phyloP scores from a whole-genome alignment of 139 green algal species.

The Picochlorum sp. region DNA sequence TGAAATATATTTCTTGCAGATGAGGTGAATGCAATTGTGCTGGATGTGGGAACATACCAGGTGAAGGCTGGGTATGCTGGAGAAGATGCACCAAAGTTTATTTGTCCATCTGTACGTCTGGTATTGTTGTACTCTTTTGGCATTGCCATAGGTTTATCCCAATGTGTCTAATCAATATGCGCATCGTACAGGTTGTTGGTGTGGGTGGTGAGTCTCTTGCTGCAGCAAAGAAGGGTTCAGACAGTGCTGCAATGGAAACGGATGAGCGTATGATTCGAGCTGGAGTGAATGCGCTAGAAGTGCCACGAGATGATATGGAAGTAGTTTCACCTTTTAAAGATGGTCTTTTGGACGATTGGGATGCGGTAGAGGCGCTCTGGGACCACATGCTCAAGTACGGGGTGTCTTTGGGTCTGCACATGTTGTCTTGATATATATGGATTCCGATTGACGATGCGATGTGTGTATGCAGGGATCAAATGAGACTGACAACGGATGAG shows the following conservation, averaged over 20 bases:
- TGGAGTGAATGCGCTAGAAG: conserved; percentile 37
- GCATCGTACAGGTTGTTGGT: not conserved
- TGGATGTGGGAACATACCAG: conserved; percentile 76
- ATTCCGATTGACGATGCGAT: not conserved
- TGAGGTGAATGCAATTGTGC: conserved; percentile 89
- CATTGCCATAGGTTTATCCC: too few relatives aligned
- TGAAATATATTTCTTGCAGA: conserved; percentile 45
- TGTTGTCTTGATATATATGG: too few relatives aligned
- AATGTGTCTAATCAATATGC: not conserved
- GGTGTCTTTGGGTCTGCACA: not conserved
- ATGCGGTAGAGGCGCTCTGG: conserved; percentile 47
- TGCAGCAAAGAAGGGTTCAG: not conserved
- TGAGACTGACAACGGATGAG: conserved; percentile 66
- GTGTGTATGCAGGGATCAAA: conserved; percentile 51
- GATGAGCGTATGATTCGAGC: conserved; percentile 32
- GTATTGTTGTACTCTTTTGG: conserved; percentile 11
- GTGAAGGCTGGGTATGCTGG: conserved; percentile 89
- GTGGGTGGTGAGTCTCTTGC: conserved; percentile 20
- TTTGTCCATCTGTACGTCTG: conserved; percentile 69
- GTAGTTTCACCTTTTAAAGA: conserved; percentile 37
- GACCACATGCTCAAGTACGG: conserved; percentile 46
- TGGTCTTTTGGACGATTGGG: conserved; percentile 54
- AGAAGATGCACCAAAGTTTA: conserved; percentile 88
- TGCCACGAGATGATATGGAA: conserved; percentile 57
- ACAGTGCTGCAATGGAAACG: not conserved